phyloP scores from a whole-genome alignment of 2,329 filamentous ascomycete genomes.

The Venturia aucupariae region DNA sequence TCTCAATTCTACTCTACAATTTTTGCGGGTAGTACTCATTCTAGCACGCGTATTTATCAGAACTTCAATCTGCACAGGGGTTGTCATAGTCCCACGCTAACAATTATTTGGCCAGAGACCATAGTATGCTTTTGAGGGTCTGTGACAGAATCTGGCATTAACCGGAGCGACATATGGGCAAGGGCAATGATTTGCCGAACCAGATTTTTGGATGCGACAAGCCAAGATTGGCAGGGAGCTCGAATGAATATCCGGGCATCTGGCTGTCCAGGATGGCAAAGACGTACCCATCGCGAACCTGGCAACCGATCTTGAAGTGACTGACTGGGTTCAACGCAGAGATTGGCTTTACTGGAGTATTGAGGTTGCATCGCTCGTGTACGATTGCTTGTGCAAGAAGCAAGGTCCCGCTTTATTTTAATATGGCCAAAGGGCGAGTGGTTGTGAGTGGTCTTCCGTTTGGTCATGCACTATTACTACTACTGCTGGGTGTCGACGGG shows the following conservation, averaged over 20 bases:
- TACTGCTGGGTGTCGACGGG: too few species aligned
- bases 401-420: constrained; percentile 5
- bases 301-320: neutral
- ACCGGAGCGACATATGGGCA: neutral
- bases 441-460: neutral
- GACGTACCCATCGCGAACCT: constrained; percentile 1
- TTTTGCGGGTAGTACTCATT: too few species aligned
- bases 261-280: constrained; percentile 7
- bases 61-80: too few species aligned
- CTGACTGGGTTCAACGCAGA: constrained; percentile 1
- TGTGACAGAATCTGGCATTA: neutral
- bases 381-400: neutral
- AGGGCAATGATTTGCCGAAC: neutral
- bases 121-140: neutral
- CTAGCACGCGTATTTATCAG: too few species aligned
- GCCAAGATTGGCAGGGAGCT: neutral
- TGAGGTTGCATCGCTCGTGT: constrained; percentile 10
- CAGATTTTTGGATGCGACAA: neutral
- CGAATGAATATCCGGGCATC: neutral
- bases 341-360: constrained; percentile 6
- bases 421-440: neutral
- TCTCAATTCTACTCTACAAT: too few species aligned
- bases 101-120: too few species aligned
- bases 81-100: too few species aligned
- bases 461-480: too few species aligned